Percentiles rank a stretch among this genome's conserved stretches.
phyloP scores from a whole-genome alignment of 805 yeast species.

The Hanseniaspora guilliermondii region DNA sequence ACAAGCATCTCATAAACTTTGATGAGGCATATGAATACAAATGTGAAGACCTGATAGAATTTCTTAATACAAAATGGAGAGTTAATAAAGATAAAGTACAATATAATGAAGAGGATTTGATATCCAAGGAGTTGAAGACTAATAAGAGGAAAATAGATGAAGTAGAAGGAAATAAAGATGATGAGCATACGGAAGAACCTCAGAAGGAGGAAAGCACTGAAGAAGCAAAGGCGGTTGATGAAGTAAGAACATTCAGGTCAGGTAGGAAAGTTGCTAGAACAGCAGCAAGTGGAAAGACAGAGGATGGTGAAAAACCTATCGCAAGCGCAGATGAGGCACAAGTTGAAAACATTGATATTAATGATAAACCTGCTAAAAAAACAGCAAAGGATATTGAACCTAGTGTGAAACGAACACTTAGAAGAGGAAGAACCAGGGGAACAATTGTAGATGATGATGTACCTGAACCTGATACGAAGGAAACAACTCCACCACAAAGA shows the following conservation, averaged over 20 bases:
- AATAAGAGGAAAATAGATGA: background rate
- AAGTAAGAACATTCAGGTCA: constrained; percentile 12
- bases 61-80: constrained; percentile 5
- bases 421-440: constrained; percentile 14
- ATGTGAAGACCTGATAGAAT: background rate
- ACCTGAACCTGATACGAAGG: constrained; percentile 11
- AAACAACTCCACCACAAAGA: constrained; percentile 14
- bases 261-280: constrained; percentile 1
- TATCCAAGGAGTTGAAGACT: background rate
- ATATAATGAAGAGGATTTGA: background rate
- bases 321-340: too few species aligned
- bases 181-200: constrained; percentile 8
- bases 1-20: constrained; percentile 2
- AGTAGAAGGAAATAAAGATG: constrained; percentile 14
- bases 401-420: background rate
- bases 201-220: constrained; percentile 1
- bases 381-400: constrained; percentile 1
- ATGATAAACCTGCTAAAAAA: background rate
- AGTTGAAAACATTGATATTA: background rate
- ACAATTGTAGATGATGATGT: background rate
- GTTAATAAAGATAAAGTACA: background rate
- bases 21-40: background rate
- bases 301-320: background rate
- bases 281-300: background rate
- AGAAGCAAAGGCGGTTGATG: constrained; percentile 4